Conservation (phyloP, 371 early-diverging fungal genomes). For the Lichtheimia hyalospora region DNA sequence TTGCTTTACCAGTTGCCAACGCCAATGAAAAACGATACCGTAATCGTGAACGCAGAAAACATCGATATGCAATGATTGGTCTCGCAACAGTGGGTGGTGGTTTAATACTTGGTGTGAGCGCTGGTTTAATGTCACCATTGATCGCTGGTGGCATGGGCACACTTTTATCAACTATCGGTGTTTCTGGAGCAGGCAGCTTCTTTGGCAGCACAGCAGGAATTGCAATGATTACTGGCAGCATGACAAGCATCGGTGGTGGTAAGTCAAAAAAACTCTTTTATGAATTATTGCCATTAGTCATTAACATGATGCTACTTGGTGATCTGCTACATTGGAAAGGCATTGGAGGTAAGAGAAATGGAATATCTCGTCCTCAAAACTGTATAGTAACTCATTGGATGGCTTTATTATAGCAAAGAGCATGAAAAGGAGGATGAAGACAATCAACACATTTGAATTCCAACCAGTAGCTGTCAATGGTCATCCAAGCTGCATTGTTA, state of each 20-base stretch:
- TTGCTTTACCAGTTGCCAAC: not conserved
- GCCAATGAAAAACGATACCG: not conserved
- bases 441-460: constrained; percentile 86
- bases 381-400: not conserved
- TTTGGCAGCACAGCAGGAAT: constrained; percentile 85
- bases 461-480: constrained; percentile 63
- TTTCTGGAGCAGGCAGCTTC: constrained; percentile 79
- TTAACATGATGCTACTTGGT: constrained; percentile 7
- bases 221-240: constrained; percentile 87
- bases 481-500: constrained; percentile 76
- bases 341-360: constrained; percentile 51
- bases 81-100: constrained; percentile 87
- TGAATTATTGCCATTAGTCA: not conserved
- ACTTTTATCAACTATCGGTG: constrained; percentile 80
- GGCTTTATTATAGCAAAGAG: constrained; percentile 30
- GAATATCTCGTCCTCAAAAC: not conserved
- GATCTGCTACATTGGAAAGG: constrained; percentile 15
- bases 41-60: constrained; percentile 45
- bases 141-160: constrained; percentile 94
- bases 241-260: constrained; percentile 72
- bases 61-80: constrained; percentile 73
- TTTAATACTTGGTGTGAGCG: constrained; percentile 78
- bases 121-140: constrained; percentile 85
- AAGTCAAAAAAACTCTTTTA: constrained; percentile 12
- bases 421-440: constrained; percentile 84